Conservation (phyloP, 257 asterid genomes). For the Nicotiana undulata region DNA sequence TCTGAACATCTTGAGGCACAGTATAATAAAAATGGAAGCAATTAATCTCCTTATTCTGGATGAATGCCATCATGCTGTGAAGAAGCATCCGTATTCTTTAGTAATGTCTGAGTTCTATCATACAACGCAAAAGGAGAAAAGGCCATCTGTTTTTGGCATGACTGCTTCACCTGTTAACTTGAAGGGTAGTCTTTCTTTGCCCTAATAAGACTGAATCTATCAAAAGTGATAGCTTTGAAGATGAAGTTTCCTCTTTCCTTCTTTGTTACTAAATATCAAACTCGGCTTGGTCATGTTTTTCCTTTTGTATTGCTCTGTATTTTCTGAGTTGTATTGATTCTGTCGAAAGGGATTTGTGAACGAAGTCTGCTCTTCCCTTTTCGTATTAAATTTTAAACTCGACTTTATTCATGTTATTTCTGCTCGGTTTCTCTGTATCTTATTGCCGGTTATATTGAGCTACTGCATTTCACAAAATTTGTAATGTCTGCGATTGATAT, state of each 20-base stretch:
- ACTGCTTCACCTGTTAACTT: constrained; percentile 99
- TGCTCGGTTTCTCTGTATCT: neutral
- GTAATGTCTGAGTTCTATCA: constrained; percentile 99
- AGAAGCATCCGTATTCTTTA: constrained; percentile 96
- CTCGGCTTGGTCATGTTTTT: neutral
- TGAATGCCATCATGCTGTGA: constrained; percentile 99
- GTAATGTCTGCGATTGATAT: neutral
- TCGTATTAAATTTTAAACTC: neutral
- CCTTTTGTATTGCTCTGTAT: neutral
- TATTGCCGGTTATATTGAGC: neutral
- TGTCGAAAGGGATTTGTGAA: neutral
- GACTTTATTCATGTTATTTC: neutral
- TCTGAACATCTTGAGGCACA: constrained; percentile 91
- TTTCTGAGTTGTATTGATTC: neutral
- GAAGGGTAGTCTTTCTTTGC: constrained; percentile 52
- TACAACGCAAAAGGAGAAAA: constrained; percentile 76
- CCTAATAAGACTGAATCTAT: neutral
- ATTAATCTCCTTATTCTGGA: constrained; percentile 89
- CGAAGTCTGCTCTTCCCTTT: constrained; percentile 2
- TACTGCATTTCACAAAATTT: neutral
- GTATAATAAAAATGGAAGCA: constrained; percentile 93
- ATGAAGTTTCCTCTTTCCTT: neutral
- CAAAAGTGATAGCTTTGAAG: neutral
- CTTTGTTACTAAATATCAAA: neutral
- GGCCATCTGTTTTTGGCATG: constrained; percentile 99